Percentiles rank a stretch among this genome's conserved stretches.
Evolutionary conservation across 2,329 filamentous ascomycete species (phyloP).

Genomic region (Aspergillus viridinutans): DNA sequence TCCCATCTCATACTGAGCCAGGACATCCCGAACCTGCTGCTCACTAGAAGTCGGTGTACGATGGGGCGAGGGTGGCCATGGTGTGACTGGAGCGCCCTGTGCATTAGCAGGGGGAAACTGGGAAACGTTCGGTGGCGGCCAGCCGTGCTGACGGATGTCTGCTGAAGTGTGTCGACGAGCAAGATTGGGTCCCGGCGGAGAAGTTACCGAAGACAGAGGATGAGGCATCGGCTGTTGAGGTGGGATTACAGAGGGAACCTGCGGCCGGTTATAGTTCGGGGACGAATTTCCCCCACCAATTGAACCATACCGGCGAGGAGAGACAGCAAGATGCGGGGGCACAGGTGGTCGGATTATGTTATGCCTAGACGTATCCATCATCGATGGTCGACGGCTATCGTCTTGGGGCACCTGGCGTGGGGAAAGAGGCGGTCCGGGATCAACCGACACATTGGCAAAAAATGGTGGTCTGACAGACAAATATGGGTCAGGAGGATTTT

Average conservation of each 20-base stretch:
- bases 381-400: constrained; percentile 68
- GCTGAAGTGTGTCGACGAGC: constrained; percentile 87
- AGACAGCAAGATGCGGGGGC: constrained; percentile 74
- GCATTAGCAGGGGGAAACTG: constrained; percentile 63
- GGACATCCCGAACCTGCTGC: constrained; percentile 59
- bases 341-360: constrained; percentile 73
- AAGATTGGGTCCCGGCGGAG: constrained; percentile 61
- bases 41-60: constrained; percentile 50
- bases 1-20: constrained; percentile 63
- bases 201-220: constrained; percentile 53
- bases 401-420: constrained; percentile 84
- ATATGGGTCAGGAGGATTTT: constrained; percentile 61
- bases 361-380: constrained; percentile 58
- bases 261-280: constrained; percentile 67
- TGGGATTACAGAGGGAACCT: constrained; percentile 62
- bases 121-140: constrained; percentile 57
- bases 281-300: constrained; percentile 69
- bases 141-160: constrained; percentile 86
- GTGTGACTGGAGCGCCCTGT: constrained; percentile 57
- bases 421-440: constrained; percentile 72
- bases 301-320: constrained; percentile 79
- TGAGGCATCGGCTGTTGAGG: constrained; percentile 66
- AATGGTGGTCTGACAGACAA: constrained; percentile 63
- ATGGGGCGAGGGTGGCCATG: constrained; percentile 66
- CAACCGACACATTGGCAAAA: constrained; percentile 58